Conservation (phyloP, 768 basidiomycete species). For the Rhodosporidiobolus sp. region DNA sequence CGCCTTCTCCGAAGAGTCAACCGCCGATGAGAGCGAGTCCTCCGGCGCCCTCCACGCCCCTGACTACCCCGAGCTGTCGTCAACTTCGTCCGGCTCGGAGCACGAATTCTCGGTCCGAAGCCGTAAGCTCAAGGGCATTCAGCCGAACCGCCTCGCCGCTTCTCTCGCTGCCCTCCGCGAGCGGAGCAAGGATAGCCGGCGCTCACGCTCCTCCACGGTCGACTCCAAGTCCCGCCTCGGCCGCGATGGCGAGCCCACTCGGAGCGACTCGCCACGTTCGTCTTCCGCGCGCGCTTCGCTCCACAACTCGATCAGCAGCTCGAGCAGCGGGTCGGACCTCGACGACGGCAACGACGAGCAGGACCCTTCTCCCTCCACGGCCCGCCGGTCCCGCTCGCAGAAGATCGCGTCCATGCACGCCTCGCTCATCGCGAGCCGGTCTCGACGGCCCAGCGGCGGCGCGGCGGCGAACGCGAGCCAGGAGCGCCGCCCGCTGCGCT, state of each 20-base stretch:
- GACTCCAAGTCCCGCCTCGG: background rate
- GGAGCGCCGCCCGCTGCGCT: background rate
- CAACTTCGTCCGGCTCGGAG: conserved; percentile 35
- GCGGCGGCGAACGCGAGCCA: background rate
- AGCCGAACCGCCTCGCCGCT: conserved; percentile 25
- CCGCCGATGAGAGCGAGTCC: conserved; percentile 21
- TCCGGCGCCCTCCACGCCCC: background rate
- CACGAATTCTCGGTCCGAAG: background rate
- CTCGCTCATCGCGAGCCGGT: conserved; percentile 22
- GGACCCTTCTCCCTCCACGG: background rate
- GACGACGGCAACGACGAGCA: conserved; percentile 7
- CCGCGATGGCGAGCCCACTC: background rate
- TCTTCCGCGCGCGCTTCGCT: background rate
- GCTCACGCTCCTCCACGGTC: background rate
- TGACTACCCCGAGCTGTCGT: conserved; percentile 16
- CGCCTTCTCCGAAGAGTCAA: conserved; percentile 34
- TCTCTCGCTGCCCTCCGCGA: conserved; percentile 19
- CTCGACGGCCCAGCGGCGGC: conserved; percentile 22
- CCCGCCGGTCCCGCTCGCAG: conserved; percentile 14
- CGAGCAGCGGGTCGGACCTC: conserved; percentile 20
- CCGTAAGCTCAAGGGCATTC: background rate
- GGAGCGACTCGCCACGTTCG: background rate
- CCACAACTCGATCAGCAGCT: conserved; percentile 8
- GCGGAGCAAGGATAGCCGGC: background rate
- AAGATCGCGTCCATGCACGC: conserved; percentile 29